These are phyloP conservation scores for Chaetoscypha palmicola DNA, from an alignment of 2,329 filamentous ascomycete species.

Conservation along the genomic window DNA sequence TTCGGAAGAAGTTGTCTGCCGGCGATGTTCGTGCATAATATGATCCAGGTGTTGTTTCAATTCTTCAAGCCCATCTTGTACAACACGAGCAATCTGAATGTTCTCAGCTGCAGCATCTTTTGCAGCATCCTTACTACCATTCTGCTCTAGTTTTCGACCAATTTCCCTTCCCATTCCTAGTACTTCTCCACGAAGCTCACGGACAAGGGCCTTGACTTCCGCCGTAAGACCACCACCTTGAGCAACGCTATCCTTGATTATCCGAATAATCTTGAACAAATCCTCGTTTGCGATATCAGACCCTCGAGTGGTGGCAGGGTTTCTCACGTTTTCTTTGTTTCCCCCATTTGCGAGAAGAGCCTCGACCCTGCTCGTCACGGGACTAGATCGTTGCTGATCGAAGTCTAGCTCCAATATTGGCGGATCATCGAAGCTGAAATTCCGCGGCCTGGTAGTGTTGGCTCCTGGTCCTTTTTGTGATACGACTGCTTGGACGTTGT, in stretches of 20 bases:
- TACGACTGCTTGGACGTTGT: conserved; percentile 47
- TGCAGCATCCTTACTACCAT: conserved; percentile 40
- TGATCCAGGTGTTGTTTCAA: conserved; percentile 79
- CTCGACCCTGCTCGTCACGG: conserved; percentile 28
- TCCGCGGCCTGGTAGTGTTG: conserved; percentile 20
- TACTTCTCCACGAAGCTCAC: conserved; percentile 85
- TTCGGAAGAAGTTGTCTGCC: conserved; percentile 57
- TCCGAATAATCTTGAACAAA: conserved; percentile 71
- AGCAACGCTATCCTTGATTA: conserved; percentile 84
- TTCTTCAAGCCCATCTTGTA: conserved; percentile 73
- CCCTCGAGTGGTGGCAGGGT: conserved; percentile 31
- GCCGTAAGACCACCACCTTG: conserved; percentile 85
- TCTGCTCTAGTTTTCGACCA: conserved; percentile 75
- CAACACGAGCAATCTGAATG: conserved; percentile 67
- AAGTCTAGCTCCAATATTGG: conserved; percentile 33
- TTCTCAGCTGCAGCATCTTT: conserved; percentile 47
- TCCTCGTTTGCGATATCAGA: conserved; percentile 66
- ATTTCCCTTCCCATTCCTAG: conserved; percentile 91
- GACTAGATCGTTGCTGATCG: conserved; percentile 32
- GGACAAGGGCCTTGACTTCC: conserved; percentile 83
- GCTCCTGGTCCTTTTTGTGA: conserved; percentile 33
- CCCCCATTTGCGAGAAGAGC: conserved; percentile 21
- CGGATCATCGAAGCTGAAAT: conserved; percentile 31
- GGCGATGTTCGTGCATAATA: conserved; percentile 67
- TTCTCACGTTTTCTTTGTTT: conserved; percentile 25